Evolutionary conservation across 2,329 filamentous ascomycete species (phyloP).

Genomic region (Trichoderma pleuroti): DNA sequence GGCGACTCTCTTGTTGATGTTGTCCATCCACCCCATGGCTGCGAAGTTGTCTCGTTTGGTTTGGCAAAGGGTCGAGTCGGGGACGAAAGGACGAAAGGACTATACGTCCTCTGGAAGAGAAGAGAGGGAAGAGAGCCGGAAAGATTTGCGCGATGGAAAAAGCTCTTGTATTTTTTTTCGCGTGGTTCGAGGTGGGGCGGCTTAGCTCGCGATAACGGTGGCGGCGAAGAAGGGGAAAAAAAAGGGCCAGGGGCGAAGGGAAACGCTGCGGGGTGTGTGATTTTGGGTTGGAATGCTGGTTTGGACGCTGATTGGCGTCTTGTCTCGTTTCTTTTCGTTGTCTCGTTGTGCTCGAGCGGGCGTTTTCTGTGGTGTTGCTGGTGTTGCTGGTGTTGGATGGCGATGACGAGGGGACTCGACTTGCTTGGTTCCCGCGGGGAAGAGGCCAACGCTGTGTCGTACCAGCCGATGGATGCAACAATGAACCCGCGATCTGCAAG

Average conservation of each 20-base stretch:
- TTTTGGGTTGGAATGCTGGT: neutral
- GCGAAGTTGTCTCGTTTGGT: neutral
- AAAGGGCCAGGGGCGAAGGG: neutral
- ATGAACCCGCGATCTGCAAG: neutral
- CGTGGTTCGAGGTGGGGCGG: constrained; percentile 7
- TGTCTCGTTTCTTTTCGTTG: neutral
- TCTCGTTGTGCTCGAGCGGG: neutral
- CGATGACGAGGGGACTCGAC: neutral
- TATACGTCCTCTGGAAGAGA: neutral
- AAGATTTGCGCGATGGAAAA: neutral
- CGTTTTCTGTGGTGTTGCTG: neutral
- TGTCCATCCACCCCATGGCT: constrained; percentile 48
- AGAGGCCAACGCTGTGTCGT: neutral
- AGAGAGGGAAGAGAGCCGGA: neutral
- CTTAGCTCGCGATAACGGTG: constrained; percentile 14
- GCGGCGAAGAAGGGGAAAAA: neutral
- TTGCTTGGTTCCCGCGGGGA: neutral
- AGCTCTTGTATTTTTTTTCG: constrained; percentile 6
- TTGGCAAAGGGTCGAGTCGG: neutral
- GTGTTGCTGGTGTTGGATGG: neutral
- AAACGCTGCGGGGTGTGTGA: neutral
- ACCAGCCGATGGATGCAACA: neutral
- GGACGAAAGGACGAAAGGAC: neutral
- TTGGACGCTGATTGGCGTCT: neutral
- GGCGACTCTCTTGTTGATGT: constrained; percentile 57